These are phyloP conservation scores for Pseudogymnoascus verrucosus DNA, from an alignment of 2,329 filamentous ascomycete species.

Conservation along the genomic window DNA sequence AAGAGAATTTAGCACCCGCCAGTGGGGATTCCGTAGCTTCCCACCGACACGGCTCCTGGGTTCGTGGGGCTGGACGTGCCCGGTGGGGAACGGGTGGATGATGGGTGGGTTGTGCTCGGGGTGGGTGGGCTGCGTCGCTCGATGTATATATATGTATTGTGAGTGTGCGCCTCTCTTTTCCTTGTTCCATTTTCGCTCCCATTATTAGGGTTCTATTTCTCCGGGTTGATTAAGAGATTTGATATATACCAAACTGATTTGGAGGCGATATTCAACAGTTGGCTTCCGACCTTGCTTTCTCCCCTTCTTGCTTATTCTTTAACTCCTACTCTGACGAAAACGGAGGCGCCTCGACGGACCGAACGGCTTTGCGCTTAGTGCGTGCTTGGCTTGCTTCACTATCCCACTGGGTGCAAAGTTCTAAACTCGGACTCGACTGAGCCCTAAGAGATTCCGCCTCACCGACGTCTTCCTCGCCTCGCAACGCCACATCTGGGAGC, in stretches of 20 bases:
- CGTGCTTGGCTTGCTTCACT: neutral
- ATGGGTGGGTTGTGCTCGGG: neutral
- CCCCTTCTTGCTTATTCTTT: neutral
- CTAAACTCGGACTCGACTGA: neutral
- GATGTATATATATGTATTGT: constrained; percentile 6
- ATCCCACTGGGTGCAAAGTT: neutral
- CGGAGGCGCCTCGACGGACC: neutral
- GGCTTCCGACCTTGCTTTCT: neutral
- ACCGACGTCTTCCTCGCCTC: neutral
- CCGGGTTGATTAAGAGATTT: neutral
- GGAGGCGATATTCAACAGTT: neutral
- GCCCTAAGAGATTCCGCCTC: neutral
- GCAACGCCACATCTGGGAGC: neutral
- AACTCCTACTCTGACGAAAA: neutral
- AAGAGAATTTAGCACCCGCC: neutral
- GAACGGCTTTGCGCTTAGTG: neutral
- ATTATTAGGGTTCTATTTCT: neutral
- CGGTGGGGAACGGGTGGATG: neutral
- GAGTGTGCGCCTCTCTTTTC: neutral
- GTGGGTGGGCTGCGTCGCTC: neutral
- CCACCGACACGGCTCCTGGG: constrained; percentile 6
- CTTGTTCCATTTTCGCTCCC: neutral
- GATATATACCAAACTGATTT: neutral
- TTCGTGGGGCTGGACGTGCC: constrained; percentile 5
- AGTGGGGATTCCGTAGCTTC: constrained; percentile 3